Evolutionary conservation across 768 basidiomycete genomes (phyloP).

Genomic region (Leucocoprinus leucothites): DNA sequence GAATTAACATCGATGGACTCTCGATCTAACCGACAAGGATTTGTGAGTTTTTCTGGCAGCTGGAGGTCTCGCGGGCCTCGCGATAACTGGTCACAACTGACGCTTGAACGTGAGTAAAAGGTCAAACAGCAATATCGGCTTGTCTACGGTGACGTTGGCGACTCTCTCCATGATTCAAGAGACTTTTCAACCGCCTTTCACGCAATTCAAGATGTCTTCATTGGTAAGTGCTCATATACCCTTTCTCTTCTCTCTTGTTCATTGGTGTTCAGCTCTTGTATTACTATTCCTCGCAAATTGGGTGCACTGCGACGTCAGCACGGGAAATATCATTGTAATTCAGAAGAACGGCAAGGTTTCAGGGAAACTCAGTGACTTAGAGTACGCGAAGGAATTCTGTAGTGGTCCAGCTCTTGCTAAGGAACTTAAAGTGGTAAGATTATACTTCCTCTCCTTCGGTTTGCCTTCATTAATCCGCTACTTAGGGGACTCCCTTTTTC

Average conservation of each 20-base stretch:
- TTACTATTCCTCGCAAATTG: slow-evolving; percentile 9
- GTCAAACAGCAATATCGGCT: background rate
- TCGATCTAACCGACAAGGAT: no score
- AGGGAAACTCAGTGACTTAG: slow-evolving; percentile 10
- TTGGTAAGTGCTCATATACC: background rate
- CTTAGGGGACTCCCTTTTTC: slow-evolving; percentile 6
- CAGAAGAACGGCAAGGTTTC: background rate
- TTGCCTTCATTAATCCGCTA: background rate
- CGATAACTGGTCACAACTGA: no score
- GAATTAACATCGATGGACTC: no score
- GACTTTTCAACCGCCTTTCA: slow-evolving; percentile 12
- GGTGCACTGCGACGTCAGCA: slow-evolving; percentile 11
- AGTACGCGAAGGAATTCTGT: slow-evolving; percentile 9
- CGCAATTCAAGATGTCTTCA: background rate
- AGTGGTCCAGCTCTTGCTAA: no score
- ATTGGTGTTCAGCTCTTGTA: background rate
- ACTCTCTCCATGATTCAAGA: slow-evolving; percentile 24
- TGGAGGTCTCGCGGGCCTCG: no score
- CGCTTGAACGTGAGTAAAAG: background rate
- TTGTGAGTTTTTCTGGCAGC: no score
- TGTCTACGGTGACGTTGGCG: slow-evolving; percentile 2
- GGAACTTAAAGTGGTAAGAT: slow-evolving; percentile 6
- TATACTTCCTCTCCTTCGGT: background rate
- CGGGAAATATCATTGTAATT: slow-evolving; percentile 7
- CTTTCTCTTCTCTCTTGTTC: background rate